Evolutionary conservation across 805 yeast genomes (phyloP), one percentile per base, ranked within the genome.

Genomic region (Starmerella scarabaei): DNA sequence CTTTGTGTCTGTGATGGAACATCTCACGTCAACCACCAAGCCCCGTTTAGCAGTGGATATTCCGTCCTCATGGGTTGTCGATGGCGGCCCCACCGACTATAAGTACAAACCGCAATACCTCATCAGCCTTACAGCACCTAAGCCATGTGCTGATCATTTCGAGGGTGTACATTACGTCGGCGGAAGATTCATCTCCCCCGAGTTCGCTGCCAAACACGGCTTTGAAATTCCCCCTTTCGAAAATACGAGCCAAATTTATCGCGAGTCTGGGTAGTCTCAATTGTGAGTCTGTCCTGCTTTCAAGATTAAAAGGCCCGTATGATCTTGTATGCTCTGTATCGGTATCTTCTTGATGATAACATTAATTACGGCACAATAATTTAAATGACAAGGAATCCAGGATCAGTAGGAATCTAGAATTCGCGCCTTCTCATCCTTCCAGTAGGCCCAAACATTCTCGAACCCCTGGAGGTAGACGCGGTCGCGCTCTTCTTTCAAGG

Each of bases 21-120:
- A 64, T 6, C 56, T 80, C 47, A 66, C 53, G 51, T 42, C 37
- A 40, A 26, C 64, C 29, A 12, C 41, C 1, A 53, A 73, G 2
- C 88, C 86, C 1, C 71, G 85, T 2, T 70, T 82, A 0, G 73
- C 93, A 0, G 81, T 91, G 2, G 98, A 91, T 58, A 73, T 88
- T 35, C 98, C 98, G 0, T 80, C 94, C 2, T 94, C 96, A 0
- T 91, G 98, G 98, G 88, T 86, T 54, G 97, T 91, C 9, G 93
- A 91, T 53, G 54, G 68, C 6, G 98, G 98, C 0, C 93, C 91
- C 0, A 53, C 44, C 1, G 62, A 59, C 16, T 43, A 23, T 19
- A 58, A 56, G 20, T 69, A 80, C 41, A 64, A 64, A 20, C 93
- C 96, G 0, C 59, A 68, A 5, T 73, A 75, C 49, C 64, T 91